Percentiles rank a stretch among this genome's conserved stretches.
Evolutionary conservation across 2,329 filamentous ascomycete species (phyloP).

Genomic region (Aschersonia sp.): DNA sequence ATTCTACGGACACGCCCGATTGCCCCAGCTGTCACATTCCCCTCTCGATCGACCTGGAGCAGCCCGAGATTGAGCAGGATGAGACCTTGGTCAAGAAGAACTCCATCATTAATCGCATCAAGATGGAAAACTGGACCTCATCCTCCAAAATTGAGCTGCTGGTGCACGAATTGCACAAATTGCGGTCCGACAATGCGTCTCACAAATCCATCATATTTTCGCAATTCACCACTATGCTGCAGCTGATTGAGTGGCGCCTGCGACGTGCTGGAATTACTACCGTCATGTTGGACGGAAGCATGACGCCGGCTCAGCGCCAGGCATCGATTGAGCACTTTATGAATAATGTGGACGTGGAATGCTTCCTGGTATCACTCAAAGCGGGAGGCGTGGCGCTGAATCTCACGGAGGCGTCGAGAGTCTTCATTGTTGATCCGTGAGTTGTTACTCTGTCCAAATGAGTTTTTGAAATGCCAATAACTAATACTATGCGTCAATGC

Average conservation of each 20-base stretch:
- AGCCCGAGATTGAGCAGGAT: conserved; percentile 89
- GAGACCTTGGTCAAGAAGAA: conserved; percentile 79
- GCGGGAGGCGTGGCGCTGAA: conserved; percentile 93
- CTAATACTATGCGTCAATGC: too few relatives aligned
- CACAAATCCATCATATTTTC: conserved; percentile 97
- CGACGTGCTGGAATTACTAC: conserved; percentile 95
- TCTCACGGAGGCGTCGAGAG: conserved; percentile 81
- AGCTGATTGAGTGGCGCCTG: conserved; percentile 92
- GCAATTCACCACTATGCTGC: conserved; percentile 93
- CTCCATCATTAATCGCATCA: conserved; percentile 96
- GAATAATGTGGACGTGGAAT: conserved; percentile 86
- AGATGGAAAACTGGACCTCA: conserved; percentile 97
- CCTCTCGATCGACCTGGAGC: conserved; percentile 74
- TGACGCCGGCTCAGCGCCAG: conserved; percentile 88
- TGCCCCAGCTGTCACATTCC: conserved; percentile 88
- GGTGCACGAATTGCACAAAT: conserved; percentile 82
- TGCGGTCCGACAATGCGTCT: conserved; percentile 82
- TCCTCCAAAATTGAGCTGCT: conserved; percentile 97
- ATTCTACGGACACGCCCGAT: conserved; percentile 60
- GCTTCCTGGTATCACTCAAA: conserved; percentile 91
- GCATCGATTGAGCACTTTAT: conserved; percentile 94
- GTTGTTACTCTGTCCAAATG: conserved; percentile 19
- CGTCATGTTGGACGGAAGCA: conserved; percentile 94
- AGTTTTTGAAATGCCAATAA: too few relatives aligned
- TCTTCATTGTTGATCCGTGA: conserved; percentile 93